phyloP scores from a whole-genome alignment of 345 rosid genomes.

The Brassica napus region DNA sequence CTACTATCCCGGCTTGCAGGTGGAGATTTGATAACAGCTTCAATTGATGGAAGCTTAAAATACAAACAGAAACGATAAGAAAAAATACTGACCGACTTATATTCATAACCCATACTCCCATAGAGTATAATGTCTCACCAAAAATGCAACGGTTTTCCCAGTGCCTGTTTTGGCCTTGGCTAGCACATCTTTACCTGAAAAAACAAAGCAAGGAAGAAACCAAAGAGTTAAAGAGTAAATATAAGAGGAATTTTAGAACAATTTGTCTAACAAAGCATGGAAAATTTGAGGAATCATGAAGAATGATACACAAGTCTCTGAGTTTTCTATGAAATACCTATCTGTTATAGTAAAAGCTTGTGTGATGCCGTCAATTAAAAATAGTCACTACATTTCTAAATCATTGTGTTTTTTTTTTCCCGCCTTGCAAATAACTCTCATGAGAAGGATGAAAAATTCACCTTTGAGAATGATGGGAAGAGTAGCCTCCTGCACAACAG shows the following conservation, averaged over 20 bases:
- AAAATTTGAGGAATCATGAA: conserved; percentile 4
- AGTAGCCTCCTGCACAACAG: conserved; percentile 96
- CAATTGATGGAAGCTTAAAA: conserved; percentile 94
- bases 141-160: conserved; percentile 93
- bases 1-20: conserved; percentile 67
- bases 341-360: not conserved
- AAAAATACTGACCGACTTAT: conserved; percentile 9
- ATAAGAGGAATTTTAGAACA: conserved; percentile 1
- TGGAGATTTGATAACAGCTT: conserved; percentile 73
- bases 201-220: conserved; percentile 13
- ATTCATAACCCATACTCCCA: conserved; percentile 1
- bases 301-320: conserved; percentile 7
- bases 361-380: not conserved
- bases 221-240: conserved; percentile 2
- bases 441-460: conserved; percentile 28
- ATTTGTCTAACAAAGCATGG: no score
- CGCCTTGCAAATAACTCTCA: not conserved
- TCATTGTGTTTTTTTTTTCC: not conserved
- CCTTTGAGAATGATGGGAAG: conserved; percentile 90
- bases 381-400: not conserved
- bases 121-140: conserved; percentile 61
- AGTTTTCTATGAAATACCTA: not conserved
- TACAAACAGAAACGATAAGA: conserved; percentile 29
- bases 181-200: conserved; percentile 92
- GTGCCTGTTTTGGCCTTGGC: conserved; percentile 99